These are phyloP conservation scores for Colletotrichum aenigma DNA, from an alignment of 2,329 filamentous ascomycete species.

Conservation along the genomic window DNA sequence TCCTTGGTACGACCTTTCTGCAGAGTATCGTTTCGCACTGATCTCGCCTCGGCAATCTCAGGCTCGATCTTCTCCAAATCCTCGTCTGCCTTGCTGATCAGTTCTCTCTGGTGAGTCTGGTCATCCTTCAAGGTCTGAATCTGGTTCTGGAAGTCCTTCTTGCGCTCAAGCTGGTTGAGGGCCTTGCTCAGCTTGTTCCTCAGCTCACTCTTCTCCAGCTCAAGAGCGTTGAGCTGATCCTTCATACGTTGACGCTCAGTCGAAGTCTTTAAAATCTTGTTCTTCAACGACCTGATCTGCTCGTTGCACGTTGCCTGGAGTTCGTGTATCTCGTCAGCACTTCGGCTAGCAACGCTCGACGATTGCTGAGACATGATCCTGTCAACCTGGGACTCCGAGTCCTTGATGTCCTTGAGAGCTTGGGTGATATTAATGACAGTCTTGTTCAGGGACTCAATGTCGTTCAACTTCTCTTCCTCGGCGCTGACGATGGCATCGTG, in stretches of 20 bases:
- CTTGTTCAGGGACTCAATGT: constrained; percentile 77
- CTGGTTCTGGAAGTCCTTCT: constrained; percentile 70
- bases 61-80: constrained; percentile 79
- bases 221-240: constrained; percentile 70
- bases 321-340: constrained; percentile 83
- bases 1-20: constrained; percentile 75
- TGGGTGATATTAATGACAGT: constrained; percentile 78
- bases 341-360: constrained; percentile 67
- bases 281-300: constrained; percentile 68
- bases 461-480: constrained; percentile 68
- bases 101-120: constrained; percentile 70
- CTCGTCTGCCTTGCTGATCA: constrained; percentile 71
- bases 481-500: constrained; percentile 70
- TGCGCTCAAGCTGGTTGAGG: constrained; percentile 80
- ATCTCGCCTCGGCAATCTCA: constrained; percentile 75
- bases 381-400: constrained; percentile 74
- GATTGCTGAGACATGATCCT: constrained; percentile 79
- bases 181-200: constrained; percentile 74
- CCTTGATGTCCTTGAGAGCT: constrained; percentile 72
- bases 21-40: constrained; percentile 77
- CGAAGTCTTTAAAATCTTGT: constrained; percentile 67
- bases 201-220: constrained; percentile 78
- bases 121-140: constrained; percentile 76
- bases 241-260: constrained; percentile 74
- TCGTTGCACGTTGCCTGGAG: constrained; percentile 72